Evolutionary conservation across 208 protist species (phyloP).

Genomic region (Crithidia bombi): DNA sequence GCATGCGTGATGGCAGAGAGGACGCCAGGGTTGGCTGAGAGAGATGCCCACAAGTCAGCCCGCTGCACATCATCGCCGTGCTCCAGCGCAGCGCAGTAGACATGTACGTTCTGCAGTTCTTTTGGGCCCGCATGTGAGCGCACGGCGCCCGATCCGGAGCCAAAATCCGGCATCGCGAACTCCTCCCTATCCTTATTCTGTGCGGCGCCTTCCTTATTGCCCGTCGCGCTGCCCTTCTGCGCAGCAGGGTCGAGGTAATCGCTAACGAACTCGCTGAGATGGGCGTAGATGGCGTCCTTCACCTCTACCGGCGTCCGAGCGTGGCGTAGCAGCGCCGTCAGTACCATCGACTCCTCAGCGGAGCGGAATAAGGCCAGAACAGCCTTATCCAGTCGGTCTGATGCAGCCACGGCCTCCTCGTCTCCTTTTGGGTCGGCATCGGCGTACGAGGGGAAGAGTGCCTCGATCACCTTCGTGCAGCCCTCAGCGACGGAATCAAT

Average conservation of each 20-base stretch:
- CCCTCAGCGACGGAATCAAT: constrained; percentile 47
- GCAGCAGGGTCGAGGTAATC: constrained; percentile 58
- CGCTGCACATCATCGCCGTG: constrained; percentile 75
- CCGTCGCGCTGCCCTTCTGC: background rate
- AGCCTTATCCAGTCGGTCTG: constrained; percentile 40
- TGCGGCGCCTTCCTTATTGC: background rate
- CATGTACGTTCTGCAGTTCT: constrained; percentile 44
- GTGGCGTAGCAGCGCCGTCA: constrained; percentile 72
- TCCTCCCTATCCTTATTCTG: constrained; percentile 18
- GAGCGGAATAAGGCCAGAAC: constrained; percentile 48
- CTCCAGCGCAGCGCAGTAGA: constrained; percentile 71
- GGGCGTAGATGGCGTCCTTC: constrained; percentile 80
- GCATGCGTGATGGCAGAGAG: constrained; percentile 44
- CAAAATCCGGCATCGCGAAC: constrained; percentile 81
- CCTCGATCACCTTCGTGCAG: constrained; percentile 43
- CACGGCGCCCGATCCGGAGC: constrained; percentile 8
- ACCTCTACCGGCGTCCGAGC: constrained; percentile 51
- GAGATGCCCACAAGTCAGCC: constrained; percentile 53
- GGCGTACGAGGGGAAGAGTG: constrained; percentile 39
- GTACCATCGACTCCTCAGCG: constrained; percentile 66
- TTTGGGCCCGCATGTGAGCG: background rate
- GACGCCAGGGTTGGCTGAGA: constrained; percentile 33
- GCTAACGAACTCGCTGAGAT: constrained; percentile 66
- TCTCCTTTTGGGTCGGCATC: constrained; percentile 28
- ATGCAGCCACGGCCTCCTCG: constrained; percentile 29